Percentiles rank a stretch among this genome's conserved stretches.
These are phyloP conservation scores for Lizonia empirigonia DNA, from an alignment of 2,329 filamentous ascomycete genomes.

Conservation along the genomic window DNA sequence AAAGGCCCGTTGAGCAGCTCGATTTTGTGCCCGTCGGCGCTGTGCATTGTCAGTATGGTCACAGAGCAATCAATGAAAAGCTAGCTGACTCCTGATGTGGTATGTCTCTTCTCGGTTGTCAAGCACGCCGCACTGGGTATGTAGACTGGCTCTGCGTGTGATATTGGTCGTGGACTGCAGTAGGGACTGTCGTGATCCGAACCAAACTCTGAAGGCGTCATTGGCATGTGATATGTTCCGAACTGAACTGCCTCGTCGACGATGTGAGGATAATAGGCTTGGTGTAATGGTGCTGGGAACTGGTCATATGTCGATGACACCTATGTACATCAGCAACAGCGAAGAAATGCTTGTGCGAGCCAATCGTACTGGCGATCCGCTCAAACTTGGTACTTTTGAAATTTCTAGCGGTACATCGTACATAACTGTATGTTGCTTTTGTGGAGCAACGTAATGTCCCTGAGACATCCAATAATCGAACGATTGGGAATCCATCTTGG, in stretches of 20 bases:
- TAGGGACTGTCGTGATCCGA: slow-evolving; percentile 49
- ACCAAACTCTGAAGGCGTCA: slow-evolving; percentile 49
- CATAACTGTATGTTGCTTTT: slow-evolving; percentile 38
- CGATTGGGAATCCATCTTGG: slow-evolving; percentile 44
- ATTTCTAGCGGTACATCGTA: slow-evolving; percentile 45
- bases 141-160: slow-evolving; percentile 34
- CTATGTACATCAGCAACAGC: slow-evolving; percentile 17
- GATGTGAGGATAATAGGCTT: slow-evolving; percentile 43
- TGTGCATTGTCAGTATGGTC: slow-evolving; percentile 35
- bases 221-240: slow-evolving; percentile 43
- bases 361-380: slow-evolving; percentile 46
- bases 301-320: slow-evolving; percentile 47
- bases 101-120: slow-evolving; percentile 42
- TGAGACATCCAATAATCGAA: slow-evolving; percentile 48
- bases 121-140: slow-evolving; percentile 23
- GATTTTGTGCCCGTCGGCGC: slow-evolving; percentile 65
- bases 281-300: slow-evolving; percentile 40
- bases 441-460: slow-evolving; percentile 39
- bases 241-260: slow-evolving; percentile 42
- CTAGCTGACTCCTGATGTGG: slow-evolving; percentile 46
- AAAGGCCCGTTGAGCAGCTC: slow-evolving; percentile 66
- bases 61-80: neutral
- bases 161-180: slow-evolving; percentile 43
- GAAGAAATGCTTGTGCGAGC: neutral
- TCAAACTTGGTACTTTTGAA: slow-evolving; percentile 47